Conservation (phyloP, 148 eudicot species). For the Arctostaphylos glauca region DNA sequence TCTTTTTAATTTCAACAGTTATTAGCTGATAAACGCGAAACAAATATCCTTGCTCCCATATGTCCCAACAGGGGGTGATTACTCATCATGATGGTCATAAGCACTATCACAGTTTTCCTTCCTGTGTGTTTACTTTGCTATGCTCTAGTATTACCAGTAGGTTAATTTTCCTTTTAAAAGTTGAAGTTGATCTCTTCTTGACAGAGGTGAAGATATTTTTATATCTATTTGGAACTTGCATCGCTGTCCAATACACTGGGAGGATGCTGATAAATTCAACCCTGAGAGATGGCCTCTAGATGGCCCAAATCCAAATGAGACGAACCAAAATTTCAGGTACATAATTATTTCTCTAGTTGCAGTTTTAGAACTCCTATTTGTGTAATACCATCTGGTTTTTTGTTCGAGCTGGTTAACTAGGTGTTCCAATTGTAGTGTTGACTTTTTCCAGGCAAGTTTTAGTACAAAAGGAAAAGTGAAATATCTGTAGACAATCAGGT, state of each 20-base stretch:
- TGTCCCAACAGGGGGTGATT: background rate
- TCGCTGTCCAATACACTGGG: conserved; percentile 81
- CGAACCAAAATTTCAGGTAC: conserved; percentile 89
- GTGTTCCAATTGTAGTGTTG: background rate
- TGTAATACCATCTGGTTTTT: background rate
- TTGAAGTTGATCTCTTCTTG: conserved; percentile 16
- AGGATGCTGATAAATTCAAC: conserved; percentile 80
- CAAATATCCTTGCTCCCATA: background rate
- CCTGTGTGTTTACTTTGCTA: background rate
- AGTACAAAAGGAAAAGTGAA: background rate
- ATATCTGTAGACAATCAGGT: background rate
- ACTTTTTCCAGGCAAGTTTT: background rate
- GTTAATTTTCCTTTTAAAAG: background rate
- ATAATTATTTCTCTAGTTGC: background rate
- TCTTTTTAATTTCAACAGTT: background rate
- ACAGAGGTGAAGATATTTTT: conserved; percentile 92
- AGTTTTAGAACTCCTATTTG: conserved; percentile 12
- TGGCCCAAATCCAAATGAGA: conserved; percentile 93
- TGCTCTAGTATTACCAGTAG: background rate
- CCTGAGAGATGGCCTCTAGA: conserved; percentile 99
- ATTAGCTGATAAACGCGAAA: background rate
- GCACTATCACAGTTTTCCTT: background rate
- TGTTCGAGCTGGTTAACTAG: background rate
- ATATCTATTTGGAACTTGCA: conserved; percentile 96
- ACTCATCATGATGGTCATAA: background rate